Base-by-base conservation (phyloP, 306 rosid species). In the Carpinus fangiana region DNA sequence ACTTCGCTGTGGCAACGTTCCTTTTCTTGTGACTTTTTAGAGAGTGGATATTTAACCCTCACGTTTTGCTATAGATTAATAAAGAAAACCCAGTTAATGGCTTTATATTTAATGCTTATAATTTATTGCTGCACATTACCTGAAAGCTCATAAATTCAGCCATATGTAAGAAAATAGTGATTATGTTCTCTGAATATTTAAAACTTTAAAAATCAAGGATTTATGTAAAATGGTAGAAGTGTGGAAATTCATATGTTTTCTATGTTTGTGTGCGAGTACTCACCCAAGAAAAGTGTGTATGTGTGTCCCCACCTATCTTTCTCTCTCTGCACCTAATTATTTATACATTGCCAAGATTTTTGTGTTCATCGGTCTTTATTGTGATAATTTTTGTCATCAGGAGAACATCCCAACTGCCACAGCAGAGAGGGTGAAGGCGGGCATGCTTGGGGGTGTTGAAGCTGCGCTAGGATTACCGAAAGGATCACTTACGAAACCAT, bases 401-500 rank as follows among this genome's bases (percentile, higher is more conserved):
- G 98, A 94, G 86, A 94, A 90, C 81, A 94, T 94, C 73, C 97
- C 97, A 34, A 75, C 67, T 69, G 90, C 88, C 56, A 90, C 98
- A 10, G 86, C 92, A 31, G 88, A 88, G 75, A 90, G 59, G 89
- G 93, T 90, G 73, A 89, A 82, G 76, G 82, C 86, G 36, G 85
- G 80, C 67, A 92, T 94, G 97, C 96, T 94, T 51, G 85, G 80
- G 84, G 97, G 97, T 54, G 92, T 94, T 74, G 97, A 94, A 84
- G 78, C 87, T 74, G 92, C 98, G 23, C 87, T 94, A 14, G 98
- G 97, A 56, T 71, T 94, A 81, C 73, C 86, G 45, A 80, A 79
- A 81, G 97, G 92, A 74, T 90, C 92, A n/a, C 92, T 90, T 73
- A 94, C 79, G 52, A 86, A 65, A 72, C 98, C 97, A 4, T 75